Conservation (phyloP, 768 basidiomycete species). For the Xerocomus potaroensis region DNA sequence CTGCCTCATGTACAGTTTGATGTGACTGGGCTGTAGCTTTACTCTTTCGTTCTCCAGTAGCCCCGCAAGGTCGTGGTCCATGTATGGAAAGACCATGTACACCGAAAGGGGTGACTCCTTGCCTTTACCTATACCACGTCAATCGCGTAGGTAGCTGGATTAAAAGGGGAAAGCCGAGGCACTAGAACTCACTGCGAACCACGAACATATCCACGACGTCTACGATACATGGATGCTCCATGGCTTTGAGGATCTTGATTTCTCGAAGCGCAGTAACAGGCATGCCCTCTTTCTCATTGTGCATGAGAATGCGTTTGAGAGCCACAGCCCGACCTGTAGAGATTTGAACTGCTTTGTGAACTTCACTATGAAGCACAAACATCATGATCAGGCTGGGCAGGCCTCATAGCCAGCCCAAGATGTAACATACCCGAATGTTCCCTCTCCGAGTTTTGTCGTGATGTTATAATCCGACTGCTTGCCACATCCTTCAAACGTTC, state of each 20-base stretch:
- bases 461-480: slow-evolving; percentile 71
- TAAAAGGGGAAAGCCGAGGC: slow-evolving; percentile 1
- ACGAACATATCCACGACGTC: slow-evolving; percentile 92
- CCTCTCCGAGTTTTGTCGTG: slow-evolving; percentile 89
- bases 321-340: slow-evolving; percentile 65
- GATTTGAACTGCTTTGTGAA: slow-evolving; percentile 80
- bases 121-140: slow-evolving; percentile 38
- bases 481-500: slow-evolving; percentile 66
- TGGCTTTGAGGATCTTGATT: slow-evolving; percentile 91
- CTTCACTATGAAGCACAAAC: slow-evolving; percentile 53
- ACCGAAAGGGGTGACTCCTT: slow-evolving; percentile 71
- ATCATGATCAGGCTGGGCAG: slow-evolving; percentile 7
- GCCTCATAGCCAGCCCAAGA: not conserved
- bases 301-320: slow-evolving; percentile 92
- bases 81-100: slow-evolving; percentile 99
- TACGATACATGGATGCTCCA: slow-evolving; percentile 83
- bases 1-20: slow-evolving; percentile 96
- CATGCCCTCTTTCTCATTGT: slow-evolving; percentile 96
- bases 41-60: slow-evolving; percentile 89
- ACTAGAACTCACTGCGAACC: slow-evolving; percentile 55
- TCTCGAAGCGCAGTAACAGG: slow-evolving; percentile 95
- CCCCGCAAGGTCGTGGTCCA: slow-evolving; percentile 98
- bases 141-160: slow-evolving; percentile 1
- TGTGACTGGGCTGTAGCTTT: slow-evolving; percentile 74
- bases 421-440: slow-evolving; percentile 86